Base-by-base conservation (phyloP, 2,329 filamentous ascomycete species). In the Trichoderma breve region DNA sequence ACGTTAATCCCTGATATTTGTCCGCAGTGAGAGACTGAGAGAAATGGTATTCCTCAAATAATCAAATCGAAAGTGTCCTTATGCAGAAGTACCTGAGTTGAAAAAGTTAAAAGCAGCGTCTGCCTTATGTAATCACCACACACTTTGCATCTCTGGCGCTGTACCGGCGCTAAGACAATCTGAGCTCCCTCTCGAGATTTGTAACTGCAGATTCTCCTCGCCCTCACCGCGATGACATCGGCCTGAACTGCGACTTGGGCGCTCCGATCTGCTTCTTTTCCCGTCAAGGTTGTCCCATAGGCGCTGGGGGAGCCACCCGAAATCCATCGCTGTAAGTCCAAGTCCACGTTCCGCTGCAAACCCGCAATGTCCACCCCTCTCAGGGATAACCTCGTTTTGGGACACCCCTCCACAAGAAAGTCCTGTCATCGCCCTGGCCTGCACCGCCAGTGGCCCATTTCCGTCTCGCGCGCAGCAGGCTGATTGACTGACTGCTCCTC, bases 141-240 rank as follows among this genome's bases (percentile, higher is more conserved):
- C 51, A 73, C 73, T 73, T 73, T 73, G 73, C 3, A n/a, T 74
- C 66, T 51, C 58, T 73, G 74, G 64, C 72, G 73, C 71, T 74
- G 72, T 75, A 72, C 72, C 72, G 75, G 70, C 75, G 74, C 76
- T 77, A 78, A 66, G 70, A 73, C 72, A 74, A 76, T 76, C 67
- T 68, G 71, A 74, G 75, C 74, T 75, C 57, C 71, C 69, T 57
- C 53, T 58, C 55, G 71, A 72, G 24, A 72, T 71, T 72, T 71
- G 58, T 64, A 70, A 72, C 71, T 72, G 39, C 71, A 73, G 68
- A 71, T 36, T 65, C 66, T 72, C 71, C 66, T 70, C 66, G 28
- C 57, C 70, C 39, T 66, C 61, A 60, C 34, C 55, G 64, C 71
- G 71, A 75, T 75, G 75, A 72, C 73, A 75, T 72, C 74, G 68